A percentile compares a stretch with the other conserved stretches of the same genome.
Evolutionary conservation across 2,329 filamentous ascomycete genomes (phyloP).

Genomic region (Claviceps arundinis): DNA sequence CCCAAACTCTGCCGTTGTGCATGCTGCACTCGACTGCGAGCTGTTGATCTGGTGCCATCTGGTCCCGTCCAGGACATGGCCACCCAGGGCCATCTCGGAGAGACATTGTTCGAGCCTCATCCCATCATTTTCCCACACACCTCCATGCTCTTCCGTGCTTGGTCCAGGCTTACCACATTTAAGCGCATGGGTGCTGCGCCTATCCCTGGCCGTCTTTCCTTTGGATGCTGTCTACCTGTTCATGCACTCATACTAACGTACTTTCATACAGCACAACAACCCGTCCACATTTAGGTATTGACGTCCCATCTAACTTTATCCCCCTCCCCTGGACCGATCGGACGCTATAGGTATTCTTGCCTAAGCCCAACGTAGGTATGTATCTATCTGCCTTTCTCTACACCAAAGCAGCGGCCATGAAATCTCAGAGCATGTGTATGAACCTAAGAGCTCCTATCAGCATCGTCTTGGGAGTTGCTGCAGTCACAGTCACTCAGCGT

Average conservation of each 20-base stretch:
- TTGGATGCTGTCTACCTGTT: background rate
- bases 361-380: background rate
- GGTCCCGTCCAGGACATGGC: conserved; percentile 1
- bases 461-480: background rate
- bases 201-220: conserved; percentile 2
- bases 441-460: background rate
- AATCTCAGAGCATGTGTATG: conserved; percentile 2
- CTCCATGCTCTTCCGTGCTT: background rate
- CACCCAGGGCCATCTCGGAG: background rate
- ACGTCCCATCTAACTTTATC: background rate
- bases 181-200: background rate
- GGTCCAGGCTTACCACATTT: background rate
- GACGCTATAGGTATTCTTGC: background rate
- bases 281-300: background rate
- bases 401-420: background rate
- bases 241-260: conserved; percentile 3
- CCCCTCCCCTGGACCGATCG: background rate
- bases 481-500: background rate
- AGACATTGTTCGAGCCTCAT: background rate
- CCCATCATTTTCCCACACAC: background rate
- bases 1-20: conserved; percentile 1
- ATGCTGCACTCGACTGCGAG: conserved; percentile 1
- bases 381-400: background rate
- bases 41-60: background rate
- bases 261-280: background rate